These are phyloP conservation scores for Trichoderma lentiforme DNA, from an alignment of 2,329 filamentous ascomycete genomes.

Conservation along the genomic window DNA sequence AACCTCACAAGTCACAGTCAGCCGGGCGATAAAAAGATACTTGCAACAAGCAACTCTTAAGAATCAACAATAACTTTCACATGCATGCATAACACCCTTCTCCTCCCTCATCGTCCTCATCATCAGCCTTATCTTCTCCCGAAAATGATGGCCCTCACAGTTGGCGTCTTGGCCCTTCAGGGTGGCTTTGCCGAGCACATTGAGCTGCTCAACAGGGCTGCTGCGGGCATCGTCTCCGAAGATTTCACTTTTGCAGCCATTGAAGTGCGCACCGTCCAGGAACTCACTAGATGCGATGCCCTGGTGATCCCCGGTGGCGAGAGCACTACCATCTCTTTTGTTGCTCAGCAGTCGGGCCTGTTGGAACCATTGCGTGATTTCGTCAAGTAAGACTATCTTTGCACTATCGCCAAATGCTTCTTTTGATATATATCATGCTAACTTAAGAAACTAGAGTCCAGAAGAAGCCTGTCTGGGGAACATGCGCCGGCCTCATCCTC, in stretches of 20 bases:
- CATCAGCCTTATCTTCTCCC: background rate
- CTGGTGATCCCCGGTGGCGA: slow-evolving; percentile 92
- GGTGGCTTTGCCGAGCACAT: slow-evolving; percentile 92
- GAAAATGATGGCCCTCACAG: slow-evolving; percentile 38
- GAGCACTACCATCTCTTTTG: slow-evolving; percentile 87
- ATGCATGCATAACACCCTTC: background rate
- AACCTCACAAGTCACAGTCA: background rate
- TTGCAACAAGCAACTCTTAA: background rate
- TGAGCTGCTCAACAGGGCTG: slow-evolving; percentile 67
- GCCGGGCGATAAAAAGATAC: background rate
- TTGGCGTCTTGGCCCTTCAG: slow-evolving; percentile 73
- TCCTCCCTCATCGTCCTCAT: slow-evolving; percentile 18
- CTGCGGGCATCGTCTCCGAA: slow-evolving; percentile 49
- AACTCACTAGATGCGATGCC: slow-evolving; percentile 73
- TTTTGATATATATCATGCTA: background rate
- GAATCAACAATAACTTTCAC: no score
- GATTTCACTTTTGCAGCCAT: slow-evolving; percentile 56
- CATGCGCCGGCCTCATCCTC: slow-evolving; percentile 90
- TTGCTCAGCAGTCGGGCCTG: slow-evolving; percentile 76
- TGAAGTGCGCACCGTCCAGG: slow-evolving; percentile 72
- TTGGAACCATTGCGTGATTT: slow-evolving; percentile 83
- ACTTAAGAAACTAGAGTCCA: slow-evolving; percentile 50
- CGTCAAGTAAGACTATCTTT: slow-evolving; percentile 66
- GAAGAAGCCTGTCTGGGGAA: slow-evolving; percentile 88
- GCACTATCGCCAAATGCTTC: slow-evolving; percentile 18